These are phyloP conservation scores for Cystofilobasidium macerans DNA, from an alignment of 768 basidiomycete genomes.

Conservation along the genomic window DNA sequence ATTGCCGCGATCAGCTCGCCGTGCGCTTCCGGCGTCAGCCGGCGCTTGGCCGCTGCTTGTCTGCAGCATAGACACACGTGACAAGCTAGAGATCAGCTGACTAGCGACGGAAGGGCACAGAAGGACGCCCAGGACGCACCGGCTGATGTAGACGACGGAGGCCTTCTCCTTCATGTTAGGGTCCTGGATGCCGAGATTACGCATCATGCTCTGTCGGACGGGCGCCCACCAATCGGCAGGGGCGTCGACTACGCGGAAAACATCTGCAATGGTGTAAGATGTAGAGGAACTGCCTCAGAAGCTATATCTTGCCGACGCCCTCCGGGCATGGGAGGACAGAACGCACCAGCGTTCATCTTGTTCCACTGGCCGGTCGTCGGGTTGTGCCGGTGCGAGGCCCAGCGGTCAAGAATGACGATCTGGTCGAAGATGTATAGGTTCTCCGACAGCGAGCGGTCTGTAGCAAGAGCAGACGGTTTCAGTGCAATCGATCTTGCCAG, in stretches of 20 bases:
- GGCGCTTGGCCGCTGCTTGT: constrained; percentile 24
- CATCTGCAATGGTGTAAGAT: background rate
- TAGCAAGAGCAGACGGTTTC: background rate
- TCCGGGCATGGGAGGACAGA: too few relatives aligned
- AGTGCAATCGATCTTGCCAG: background rate
- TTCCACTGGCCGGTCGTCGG: constrained; percentile 23
- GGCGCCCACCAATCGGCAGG: constrained; percentile 26
- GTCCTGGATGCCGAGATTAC: constrained; percentile 22
- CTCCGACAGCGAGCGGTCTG: constrained; percentile 18
- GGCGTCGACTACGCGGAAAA: constrained; percentile 14
- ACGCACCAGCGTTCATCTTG: constrained; percentile 26
- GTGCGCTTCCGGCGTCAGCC: constrained; percentile 14
- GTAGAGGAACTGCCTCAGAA: background rate
- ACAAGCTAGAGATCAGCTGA: background rate
- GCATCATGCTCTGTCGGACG: constrained; percentile 25
- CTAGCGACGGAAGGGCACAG: background rate
- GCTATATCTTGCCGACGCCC: background rate
- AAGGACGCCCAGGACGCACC: constrained; percentile 2
- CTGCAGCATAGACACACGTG: background rate
- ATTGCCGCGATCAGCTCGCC: constrained; percentile 16
- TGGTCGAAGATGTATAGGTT: constrained; percentile 26
- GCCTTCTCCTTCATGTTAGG: constrained; percentile 1
- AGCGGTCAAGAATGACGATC: constrained; percentile 26
- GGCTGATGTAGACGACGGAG: constrained; percentile 15
- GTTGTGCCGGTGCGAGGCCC: constrained; percentile 26